Evolutionary conservation across 2,329 filamentous ascomycete species (phyloP).

Genomic region (Akanthomyces uredinophilus): DNA sequence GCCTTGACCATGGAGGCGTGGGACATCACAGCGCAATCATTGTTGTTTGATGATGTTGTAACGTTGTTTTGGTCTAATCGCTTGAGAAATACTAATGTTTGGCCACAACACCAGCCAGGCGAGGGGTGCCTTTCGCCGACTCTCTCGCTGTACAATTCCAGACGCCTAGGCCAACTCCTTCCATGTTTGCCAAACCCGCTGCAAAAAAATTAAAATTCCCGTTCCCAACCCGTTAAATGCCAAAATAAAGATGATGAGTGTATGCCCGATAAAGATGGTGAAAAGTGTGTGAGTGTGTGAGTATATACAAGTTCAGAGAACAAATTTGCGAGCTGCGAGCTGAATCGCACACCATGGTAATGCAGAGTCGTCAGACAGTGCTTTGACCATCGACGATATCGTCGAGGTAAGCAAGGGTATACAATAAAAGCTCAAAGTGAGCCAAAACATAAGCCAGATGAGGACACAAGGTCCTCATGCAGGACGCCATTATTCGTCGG

Average conservation of each 20-base stretch:
- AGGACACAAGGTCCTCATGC: too few relatives aligned
- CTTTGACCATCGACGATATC: too few relatives aligned
- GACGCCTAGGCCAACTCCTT: neutral
- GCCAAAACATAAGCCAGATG: too few relatives aligned
- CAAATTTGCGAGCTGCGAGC: neutral
- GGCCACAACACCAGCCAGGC: too few relatives aligned
- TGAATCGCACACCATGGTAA: neutral
- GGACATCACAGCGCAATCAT: too few relatives aligned
- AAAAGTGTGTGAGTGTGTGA: neutral
- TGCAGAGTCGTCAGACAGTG: too few relatives aligned
- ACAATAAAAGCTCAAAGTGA: neutral
- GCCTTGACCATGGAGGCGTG: too few relatives aligned
- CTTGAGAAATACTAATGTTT: neutral
- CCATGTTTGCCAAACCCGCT: neutral
- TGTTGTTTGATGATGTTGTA: too few relatives aligned
- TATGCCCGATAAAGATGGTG: neutral
- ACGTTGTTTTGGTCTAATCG: too few relatives aligned
- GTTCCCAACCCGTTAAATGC: constrained; percentile 1
- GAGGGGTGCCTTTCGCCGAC: neutral
- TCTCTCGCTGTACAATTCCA: neutral
- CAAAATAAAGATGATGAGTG: too few relatives aligned
- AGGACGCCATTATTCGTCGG: neutral
- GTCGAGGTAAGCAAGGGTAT: neutral
- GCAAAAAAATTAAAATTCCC: neutral
- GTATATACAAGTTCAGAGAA: neutral